Percentiles rank a stretch among this genome's conserved stretches.
Evolutionary conservation across 441 rosid genomes (phyloP).

Genomic region (Populus hybrid): DNA sequence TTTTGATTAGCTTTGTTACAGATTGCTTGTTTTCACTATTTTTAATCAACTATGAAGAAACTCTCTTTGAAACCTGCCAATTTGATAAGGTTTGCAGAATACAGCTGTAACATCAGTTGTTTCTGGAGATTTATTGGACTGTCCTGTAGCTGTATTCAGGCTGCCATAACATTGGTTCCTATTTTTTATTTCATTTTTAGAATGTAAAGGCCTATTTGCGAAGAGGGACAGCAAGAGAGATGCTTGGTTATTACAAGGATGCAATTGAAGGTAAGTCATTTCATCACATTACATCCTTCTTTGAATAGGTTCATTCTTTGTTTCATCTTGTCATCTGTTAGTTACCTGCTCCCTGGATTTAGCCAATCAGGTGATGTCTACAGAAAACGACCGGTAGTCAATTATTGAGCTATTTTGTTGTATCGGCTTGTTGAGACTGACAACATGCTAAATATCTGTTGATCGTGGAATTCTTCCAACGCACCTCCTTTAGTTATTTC

Average conservation of each 20-base stretch:
- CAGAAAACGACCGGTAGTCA: too few relatives aligned
- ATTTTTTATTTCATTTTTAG: conserved; percentile 34
- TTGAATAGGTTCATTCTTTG: background rate
- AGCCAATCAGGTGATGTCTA: background rate
- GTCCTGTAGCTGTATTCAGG: background rate
- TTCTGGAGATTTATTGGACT: background rate
- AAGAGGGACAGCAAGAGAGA: conserved; percentile 98
- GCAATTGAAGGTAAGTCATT: conserved; percentile 70
- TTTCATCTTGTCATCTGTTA: background rate
- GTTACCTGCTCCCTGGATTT: background rate
- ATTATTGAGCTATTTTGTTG: background rate
- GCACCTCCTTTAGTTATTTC: background rate
- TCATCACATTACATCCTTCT: background rate
- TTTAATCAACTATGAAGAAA: background rate
- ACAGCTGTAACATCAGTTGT: background rate
- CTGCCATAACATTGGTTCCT: background rate
- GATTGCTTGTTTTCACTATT: background rate
- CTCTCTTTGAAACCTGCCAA: background rate
- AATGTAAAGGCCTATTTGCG: conserved; percentile 86
- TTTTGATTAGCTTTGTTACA: background rate
- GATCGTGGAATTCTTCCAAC: background rate
- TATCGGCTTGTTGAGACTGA: background rate
- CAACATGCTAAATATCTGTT: too few relatives aligned
- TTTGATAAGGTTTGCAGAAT: background rate
- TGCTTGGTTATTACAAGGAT: conserved; percentile 67